Evolutionary conservation across 2,329 filamentous ascomycete species (phyloP).

Genomic region (Fonsecaea erecta): DNA sequence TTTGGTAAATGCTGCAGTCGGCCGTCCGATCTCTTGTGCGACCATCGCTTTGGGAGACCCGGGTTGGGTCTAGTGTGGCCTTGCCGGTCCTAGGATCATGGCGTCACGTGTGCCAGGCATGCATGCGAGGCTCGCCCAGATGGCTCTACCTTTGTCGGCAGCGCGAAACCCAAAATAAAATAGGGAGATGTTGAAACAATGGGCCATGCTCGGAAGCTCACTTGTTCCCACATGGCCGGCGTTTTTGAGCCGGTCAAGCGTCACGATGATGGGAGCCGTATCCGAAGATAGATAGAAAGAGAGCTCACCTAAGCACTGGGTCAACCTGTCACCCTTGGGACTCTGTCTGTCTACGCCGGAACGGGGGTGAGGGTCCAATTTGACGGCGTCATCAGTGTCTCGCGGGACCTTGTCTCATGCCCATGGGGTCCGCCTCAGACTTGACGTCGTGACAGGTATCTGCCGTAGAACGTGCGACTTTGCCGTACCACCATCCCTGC

Average conservation of each 20-base stretch:
- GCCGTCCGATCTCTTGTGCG: constrained; percentile 19
- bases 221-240: neutral
- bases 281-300: neutral
- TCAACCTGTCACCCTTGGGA: neutral
- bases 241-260: neutral
- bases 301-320: neutral
- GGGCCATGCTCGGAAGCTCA: neutral
- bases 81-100: constrained; percentile 10
- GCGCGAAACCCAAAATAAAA: constrained; percentile 2
- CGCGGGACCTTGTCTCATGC: constrained; percentile 19
- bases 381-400: constrained; percentile 23
- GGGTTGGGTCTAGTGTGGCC: constrained; percentile 15
- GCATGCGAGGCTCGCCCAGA: neutral
- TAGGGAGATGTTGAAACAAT: neutral
- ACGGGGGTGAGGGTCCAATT: constrained; percentile 4
- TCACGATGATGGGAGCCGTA: neutral
- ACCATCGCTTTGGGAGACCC: constrained; percentile 13
- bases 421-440: constrained; percentile 27
- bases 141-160: neutral
- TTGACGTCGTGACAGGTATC: constrained; percentile 27
- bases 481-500: constrained; percentile 9
- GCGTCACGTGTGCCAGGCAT: constrained; percentile 2
- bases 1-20: constrained; percentile 28
- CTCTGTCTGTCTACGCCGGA: no score
- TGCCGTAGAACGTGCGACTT: constrained; percentile 15